These are phyloP conservation scores for Wickerhamiella vanderwaltii DNA, from an alignment of 805 yeast genomes.

Conservation along the genomic window DNA sequence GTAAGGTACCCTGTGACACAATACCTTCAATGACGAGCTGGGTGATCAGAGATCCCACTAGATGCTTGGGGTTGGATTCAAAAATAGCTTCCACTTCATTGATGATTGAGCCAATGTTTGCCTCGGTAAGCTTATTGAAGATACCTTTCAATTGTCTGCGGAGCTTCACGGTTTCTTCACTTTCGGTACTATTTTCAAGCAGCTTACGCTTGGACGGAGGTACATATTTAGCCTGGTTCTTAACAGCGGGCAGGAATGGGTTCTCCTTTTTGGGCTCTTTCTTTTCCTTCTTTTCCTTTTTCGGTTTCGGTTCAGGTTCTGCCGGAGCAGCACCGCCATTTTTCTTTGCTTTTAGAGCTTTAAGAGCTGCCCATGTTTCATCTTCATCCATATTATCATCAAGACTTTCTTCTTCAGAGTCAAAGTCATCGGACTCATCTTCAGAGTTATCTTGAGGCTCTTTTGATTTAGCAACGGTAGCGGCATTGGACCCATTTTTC, in stretches of 20 bases:
- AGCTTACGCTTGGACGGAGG: constrained; percentile 77
- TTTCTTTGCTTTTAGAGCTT: constrained; percentile 19
- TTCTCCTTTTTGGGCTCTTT: constrained; percentile 41
- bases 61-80: constrained; percentile 56
- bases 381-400: constrained; percentile 18
- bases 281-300: constrained; percentile 13
- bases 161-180: constrained; percentile 39
- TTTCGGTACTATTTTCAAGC: constrained; percentile 29
- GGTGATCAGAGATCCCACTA: constrained; percentile 62
- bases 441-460: neutral
- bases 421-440: constrained; percentile 15
- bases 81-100: constrained; percentile 55
- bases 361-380: constrained; percentile 21
- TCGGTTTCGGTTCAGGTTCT: neutral
- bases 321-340: neutral
- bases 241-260: constrained; percentile 42
- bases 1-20: constrained; percentile 46
- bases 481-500: constrained; percentile 2
- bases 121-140: constrained; percentile 78
- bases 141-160: constrained; percentile 65
- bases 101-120: constrained; percentile 61
- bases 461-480: neutral
- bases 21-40: constrained; percentile 53
- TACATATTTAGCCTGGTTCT: constrained; percentile 38
- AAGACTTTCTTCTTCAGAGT: constrained; percentile 10